Evolutionary conservation across 2,329 filamentous ascomycete species (phyloP).

Genomic region (Penicillium concentricum): DNA sequence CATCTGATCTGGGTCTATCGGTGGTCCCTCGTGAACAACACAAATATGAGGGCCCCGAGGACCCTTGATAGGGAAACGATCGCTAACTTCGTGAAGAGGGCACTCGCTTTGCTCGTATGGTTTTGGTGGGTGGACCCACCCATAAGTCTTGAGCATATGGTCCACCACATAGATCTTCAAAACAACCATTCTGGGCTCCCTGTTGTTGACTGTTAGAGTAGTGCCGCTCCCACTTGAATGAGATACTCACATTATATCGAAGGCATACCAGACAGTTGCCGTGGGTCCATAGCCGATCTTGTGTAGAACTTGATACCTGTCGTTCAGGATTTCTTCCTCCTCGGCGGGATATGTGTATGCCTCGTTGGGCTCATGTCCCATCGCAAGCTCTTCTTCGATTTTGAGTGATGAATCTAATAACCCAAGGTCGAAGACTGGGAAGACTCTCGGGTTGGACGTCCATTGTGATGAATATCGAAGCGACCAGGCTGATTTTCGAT

Average conservation of each 20-base stretch:
- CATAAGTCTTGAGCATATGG: conserved; percentile 19
- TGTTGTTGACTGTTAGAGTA: not conserved
- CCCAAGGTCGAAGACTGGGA: conserved; percentile 8
- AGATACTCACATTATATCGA: not conserved
- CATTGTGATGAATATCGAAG: conserved; percentile 2
- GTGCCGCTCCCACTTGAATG: not conserved
- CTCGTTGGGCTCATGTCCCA: conserved; percentile 16
- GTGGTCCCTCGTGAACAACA: conserved; percentile 21
- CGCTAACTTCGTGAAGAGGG: conserved; percentile 19
- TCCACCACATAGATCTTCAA: conserved; percentile 21
- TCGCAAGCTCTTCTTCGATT: conserved; percentile 15
- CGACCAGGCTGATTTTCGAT: not conserved
- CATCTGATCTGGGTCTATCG: not conserved
- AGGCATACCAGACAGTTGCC: conserved; percentile 27
- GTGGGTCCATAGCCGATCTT: conserved; percentile 30
- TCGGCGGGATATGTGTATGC: conserved; percentile 19
- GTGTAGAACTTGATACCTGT: conserved; percentile 24
- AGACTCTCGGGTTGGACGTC: conserved; percentile 3
- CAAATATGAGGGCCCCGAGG: conserved; percentile 20
- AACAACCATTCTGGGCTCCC: conserved; percentile 14
- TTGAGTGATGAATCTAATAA: conserved; percentile 7
- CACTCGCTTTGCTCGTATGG: conserved; percentile 4
- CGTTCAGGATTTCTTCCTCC: conserved; percentile 18
- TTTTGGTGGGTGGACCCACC: conserved; percentile 13
- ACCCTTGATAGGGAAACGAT: conserved; percentile 17